phyloP scores from a whole-genome alignment of 2,329 filamentous ascomycete genomes.

The Chrysoporthe austroafricana region DNA sequence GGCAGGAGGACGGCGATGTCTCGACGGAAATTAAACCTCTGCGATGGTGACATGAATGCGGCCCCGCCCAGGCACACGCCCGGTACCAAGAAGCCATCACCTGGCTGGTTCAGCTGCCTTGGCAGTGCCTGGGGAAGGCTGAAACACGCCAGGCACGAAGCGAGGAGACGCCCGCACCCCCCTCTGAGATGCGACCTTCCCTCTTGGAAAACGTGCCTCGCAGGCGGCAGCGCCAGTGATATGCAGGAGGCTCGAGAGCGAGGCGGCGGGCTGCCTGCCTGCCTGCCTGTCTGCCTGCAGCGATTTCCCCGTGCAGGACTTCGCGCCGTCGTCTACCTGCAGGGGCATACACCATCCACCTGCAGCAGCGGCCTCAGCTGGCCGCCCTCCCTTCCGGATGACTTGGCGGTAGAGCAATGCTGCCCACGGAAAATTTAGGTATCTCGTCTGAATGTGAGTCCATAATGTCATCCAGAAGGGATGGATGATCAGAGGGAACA shows the following conservation, averaged over 20 bases:
- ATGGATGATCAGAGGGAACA: neutral
- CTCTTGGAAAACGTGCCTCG: neutral
- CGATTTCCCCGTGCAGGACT: neutral
- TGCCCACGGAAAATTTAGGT: neutral
- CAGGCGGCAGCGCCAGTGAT: neutral
- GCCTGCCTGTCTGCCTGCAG: neutral
- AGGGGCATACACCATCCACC: neutral
- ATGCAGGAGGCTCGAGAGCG: neutral
- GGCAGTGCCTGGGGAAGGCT: neutral
- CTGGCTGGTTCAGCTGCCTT: constrained; percentile 12
- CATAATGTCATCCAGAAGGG: too few relatives aligned
- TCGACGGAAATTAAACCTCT: too few relatives aligned
- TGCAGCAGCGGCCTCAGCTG: neutral
- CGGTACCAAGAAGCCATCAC: neutral
- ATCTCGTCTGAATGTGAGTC: too few relatives aligned
- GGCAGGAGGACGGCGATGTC: too few relatives aligned
- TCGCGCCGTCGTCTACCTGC: neutral
- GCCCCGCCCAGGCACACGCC: neutral
- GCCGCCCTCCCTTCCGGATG: neutral
- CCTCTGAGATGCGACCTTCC: constrained; percentile 1
- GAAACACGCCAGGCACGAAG: constrained; percentile 10
- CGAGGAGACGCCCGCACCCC: constrained; percentile 1
- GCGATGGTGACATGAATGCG: too few relatives aligned
- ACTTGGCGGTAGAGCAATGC: neutral
- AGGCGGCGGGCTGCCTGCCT: too few relatives aligned